Conservation (phyloP, 129 eudicot genomes). For the Tanacetum coccineum region DNA sequence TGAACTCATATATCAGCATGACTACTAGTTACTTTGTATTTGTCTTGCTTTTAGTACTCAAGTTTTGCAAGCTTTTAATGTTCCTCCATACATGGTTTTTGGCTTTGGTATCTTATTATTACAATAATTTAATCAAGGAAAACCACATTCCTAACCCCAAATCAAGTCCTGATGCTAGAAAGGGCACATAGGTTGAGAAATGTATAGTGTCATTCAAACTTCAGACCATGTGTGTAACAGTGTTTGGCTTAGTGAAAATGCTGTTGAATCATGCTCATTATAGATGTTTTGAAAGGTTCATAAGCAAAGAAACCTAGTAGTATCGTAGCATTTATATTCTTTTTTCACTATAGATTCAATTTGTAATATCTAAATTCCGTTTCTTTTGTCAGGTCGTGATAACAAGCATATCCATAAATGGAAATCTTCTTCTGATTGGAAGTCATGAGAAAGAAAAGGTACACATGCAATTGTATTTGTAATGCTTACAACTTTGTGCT, state of each 20-base stretch:
- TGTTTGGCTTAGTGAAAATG: background rate
- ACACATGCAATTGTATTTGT: too few species aligned
- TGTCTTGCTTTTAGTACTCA: conserved; percentile 4
- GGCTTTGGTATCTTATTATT: background rate
- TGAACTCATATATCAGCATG: conserved; percentile 13
- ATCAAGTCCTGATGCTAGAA: conserved; percentile 2
- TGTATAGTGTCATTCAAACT: background rate
- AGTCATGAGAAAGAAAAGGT: conserved; percentile 88
- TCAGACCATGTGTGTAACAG: conserved; percentile 9
- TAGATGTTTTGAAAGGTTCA: background rate
- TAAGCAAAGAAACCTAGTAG: background rate
- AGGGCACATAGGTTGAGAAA: conserved; percentile 5
- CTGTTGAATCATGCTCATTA: background rate
- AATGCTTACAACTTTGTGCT: conserved; percentile 7
- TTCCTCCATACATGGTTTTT: conserved; percentile 5
- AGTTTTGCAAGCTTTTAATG: background rate
- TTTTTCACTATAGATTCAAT: background rate
- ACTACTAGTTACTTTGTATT: conserved; percentile 9
- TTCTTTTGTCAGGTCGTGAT: conserved; percentile 67
- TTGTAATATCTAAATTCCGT: conserved; percentile 4
- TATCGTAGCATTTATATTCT: background rate
- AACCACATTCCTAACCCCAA: conserved; percentile 5
- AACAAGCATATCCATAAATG: conserved; percentile 79
- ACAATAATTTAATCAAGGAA: conserved; percentile 5
- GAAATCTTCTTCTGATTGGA: conserved; percentile 76